Conservation (phyloP, 2,329 filamentous ascomycete species). For the Fonsecaea monophora region DNA sequence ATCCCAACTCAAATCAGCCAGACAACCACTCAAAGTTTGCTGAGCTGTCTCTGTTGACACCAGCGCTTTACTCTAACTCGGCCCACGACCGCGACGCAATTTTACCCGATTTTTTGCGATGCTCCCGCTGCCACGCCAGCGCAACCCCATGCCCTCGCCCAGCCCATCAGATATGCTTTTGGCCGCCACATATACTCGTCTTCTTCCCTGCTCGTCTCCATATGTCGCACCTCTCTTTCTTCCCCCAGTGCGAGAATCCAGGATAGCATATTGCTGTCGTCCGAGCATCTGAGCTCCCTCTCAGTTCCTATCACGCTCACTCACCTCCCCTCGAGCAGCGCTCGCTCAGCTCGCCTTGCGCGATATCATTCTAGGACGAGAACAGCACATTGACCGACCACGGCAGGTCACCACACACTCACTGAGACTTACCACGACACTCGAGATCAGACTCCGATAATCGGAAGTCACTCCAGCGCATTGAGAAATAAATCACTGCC, state of each 20-base stretch:
- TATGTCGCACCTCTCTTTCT: slow-evolving; percentile 38
- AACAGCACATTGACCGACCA: slow-evolving; percentile 12
- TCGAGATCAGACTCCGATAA: background rate
- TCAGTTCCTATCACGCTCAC: slow-evolving; percentile 29
- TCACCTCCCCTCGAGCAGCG: slow-evolving; percentile 2
- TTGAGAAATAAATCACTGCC: background rate
- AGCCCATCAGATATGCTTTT: slow-evolving; percentile 21
- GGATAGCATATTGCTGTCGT: slow-evolving; percentile 36
- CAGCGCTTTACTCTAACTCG: slow-evolving; percentile 24
- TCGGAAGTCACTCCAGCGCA: background rate
- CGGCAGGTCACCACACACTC: slow-evolving; percentile 14
- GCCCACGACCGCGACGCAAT: slow-evolving; percentile 25
- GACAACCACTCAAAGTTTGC: slow-evolving; percentile 23
- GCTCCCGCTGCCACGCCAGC: slow-evolving; percentile 22
- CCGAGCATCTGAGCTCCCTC: slow-evolving; percentile 38
- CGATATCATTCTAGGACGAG: slow-evolving; percentile 9
- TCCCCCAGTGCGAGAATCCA: slow-evolving; percentile 6
- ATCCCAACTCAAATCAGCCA: slow-evolving; percentile 28
- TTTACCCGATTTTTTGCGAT: slow-evolving; percentile 19
- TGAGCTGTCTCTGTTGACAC: slow-evolving; percentile 20
- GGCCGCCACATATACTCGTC: slow-evolving; percentile 34
- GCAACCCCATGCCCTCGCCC: slow-evolving; percentile 19
- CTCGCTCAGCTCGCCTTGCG: slow-evolving; percentile 29
- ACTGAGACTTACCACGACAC: background rate
- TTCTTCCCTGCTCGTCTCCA: slow-evolving; percentile 23